Conservation (phyloP, 257 asterid species). For the Ligustrum vulgare region DNA sequence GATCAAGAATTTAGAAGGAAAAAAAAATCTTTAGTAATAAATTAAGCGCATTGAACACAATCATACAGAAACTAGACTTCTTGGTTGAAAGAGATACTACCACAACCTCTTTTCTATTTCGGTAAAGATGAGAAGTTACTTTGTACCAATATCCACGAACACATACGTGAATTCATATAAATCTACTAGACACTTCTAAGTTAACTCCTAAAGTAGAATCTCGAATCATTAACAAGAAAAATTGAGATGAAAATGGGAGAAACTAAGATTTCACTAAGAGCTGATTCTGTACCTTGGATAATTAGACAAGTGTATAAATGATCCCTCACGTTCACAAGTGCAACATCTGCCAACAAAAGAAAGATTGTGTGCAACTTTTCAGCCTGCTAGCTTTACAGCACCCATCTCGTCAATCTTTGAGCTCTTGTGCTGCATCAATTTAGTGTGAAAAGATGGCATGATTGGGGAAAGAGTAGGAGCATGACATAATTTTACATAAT, state of each 20-base stretch:
- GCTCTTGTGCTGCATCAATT: slow-evolving; percentile 85
- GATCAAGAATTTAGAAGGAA: neutral
- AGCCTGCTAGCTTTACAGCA: slow-evolving; percentile 86
- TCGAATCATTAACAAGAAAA: slow-evolving; percentile 1
- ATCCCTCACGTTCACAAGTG: slow-evolving; percentile 63
- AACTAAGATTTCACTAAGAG: slow-evolving; percentile 31
- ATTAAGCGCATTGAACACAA: slow-evolving; percentile 1
- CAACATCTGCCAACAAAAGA: slow-evolving; percentile 59
- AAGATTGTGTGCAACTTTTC: slow-evolving; percentile 51
- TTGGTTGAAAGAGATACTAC: neutral
- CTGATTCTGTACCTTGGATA: slow-evolving; percentile 62
- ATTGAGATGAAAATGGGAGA: slow-evolving; percentile 29
- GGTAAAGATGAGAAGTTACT: neutral
- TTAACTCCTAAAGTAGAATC: slow-evolving; percentile 10
- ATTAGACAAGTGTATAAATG: slow-evolving; percentile 51
- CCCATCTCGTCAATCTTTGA: slow-evolving; percentile 91
- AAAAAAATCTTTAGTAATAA: neutral
- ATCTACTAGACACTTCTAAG: slow-evolving; percentile 25
- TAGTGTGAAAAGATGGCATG: slow-evolving; percentile 32
- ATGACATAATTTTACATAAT: slow-evolving; percentile 12
- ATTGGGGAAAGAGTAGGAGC: slow-evolving; percentile 20
- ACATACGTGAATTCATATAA: slow-evolving; percentile 15
- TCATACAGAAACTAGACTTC: neutral
- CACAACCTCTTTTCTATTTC: slow-evolving; percentile 1
- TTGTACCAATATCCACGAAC: slow-evolving; percentile 20